These are phyloP conservation scores for Colletotrichum nymphaeae DNA, from an alignment of 2,329 filamentous ascomycete species.

Conservation along the genomic window DNA sequence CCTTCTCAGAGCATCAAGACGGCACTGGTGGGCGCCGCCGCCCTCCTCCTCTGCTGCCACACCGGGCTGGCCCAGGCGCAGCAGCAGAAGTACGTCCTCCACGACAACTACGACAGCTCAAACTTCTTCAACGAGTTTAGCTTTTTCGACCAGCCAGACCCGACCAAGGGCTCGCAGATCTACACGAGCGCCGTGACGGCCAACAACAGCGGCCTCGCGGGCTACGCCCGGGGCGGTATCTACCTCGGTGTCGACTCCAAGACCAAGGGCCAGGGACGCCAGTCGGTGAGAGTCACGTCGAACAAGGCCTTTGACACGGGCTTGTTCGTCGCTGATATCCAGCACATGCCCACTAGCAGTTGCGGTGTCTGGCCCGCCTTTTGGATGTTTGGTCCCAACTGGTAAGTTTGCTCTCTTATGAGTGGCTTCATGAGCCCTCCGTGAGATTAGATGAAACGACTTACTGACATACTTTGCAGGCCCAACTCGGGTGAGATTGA, in stretches of 20 bases:
- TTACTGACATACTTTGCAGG: conserved; percentile 3
- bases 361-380: conserved; percentile 85
- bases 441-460: background rate
- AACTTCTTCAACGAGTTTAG: conserved; percentile 69
- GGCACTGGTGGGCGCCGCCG: conserved; percentile 26
- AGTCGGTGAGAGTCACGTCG: conserved; percentile 77
- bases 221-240: conserved; percentile 64
- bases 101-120: conserved; percentile 59
- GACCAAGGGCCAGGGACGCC: conserved; percentile 70
- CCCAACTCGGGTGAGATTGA: conserved; percentile 80
- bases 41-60: conserved; percentile 14
- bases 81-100: conserved; percentile 54
- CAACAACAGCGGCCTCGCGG: conserved; percentile 67
- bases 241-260: conserved; percentile 78
- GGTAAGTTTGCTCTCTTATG: conserved; percentile 51
- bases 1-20: conserved; percentile 26
- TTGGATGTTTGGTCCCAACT: conserved; percentile 74
- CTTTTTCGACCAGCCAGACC: conserved; percentile 71
- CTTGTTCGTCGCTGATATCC: conserved; percentile 78
- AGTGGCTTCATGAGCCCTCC: background rate
- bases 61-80: conserved; percentile 40
- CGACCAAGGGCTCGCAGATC: conserved; percentile 79
- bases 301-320: conserved; percentile 75
- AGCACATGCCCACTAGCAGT: conserved; percentile 78
- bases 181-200: conserved; percentile 73